Base-by-base conservation (phyloP, 352 stramenopile genomes). In the Pythium rhizo-oryzae region DNA sequence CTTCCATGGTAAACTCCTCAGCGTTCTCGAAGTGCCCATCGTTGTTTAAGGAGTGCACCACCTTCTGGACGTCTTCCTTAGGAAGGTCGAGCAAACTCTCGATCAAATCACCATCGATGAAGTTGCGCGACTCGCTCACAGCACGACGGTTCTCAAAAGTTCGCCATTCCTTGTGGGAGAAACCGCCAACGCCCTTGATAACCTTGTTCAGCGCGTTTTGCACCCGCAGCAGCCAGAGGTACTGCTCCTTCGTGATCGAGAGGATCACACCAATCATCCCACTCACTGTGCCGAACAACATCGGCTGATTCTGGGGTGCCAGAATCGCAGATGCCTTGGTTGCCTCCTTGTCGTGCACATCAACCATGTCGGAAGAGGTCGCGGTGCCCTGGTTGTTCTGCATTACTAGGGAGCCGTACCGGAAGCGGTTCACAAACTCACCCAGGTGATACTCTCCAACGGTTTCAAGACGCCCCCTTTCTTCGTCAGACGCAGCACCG, bases 401-500 rank as follows among this genome's bases (percentile, higher is more conserved):
- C 96, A 99, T 99, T 13, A 99, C 95, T 0, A 99, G 80, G 33
- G 91, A 98, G 33, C 97, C 97, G 68, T 91, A 91, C 59, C 93
- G 88, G 71, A 99, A 98, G 30, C 95, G 96, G 71, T 99, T 99
- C 21, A 98, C 89, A 70, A 98, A 99, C 68, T 99, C 96, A 15
- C 96, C 97, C 5, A 99, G 44, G 71, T 99, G 94, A 62, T 96
- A 99, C 72, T 98, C 92, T 25, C 96, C 96, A 12, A 96, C 79
- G 0, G 90, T 98, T 62, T 99, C 94, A 5, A 99, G 72, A 15
- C 96, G 91, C 0, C 90, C 87, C 19, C 94, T 84, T 46, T 98
- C 93, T 84, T 99, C 95, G 74, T 98, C 94, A 4, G 90, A 98
- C 4, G 86, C 79, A 8, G 94, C 93, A 39, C 94, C 90, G 30